Evolutionary conservation across 139 green algal genomes (phyloP).

Genomic region (Closterium sp.): DNA sequence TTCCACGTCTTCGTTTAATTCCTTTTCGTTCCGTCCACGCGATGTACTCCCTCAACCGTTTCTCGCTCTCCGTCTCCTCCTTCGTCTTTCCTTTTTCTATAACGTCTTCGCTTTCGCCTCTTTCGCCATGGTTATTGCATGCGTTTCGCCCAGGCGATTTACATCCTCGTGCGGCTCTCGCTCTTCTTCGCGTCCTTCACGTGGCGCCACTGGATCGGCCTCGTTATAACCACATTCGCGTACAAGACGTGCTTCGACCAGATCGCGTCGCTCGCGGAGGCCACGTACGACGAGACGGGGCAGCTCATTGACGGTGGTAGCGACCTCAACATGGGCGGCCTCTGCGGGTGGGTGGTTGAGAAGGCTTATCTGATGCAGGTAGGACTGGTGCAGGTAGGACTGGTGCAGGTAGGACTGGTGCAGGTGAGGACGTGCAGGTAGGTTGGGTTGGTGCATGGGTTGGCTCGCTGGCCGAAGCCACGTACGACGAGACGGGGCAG

Average conservation of each 20-base stretch:
- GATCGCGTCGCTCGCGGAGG: constrained; percentile 28
- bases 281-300: constrained; percentile 45
- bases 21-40: no score
- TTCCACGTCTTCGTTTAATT: no score
- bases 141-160: background rate
- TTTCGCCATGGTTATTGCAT: no score
- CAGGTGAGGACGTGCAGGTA: no score
- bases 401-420: no score
- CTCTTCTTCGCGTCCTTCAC: constrained; percentile 27
- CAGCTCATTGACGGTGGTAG: constrained; percentile 43
- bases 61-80: no score
- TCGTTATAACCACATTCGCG: constrained; percentile 42
- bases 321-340: constrained; percentile 42
- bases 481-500: constrained; percentile 47
- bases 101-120: no score
- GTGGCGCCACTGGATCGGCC: constrained; percentile 46
- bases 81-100: no score
- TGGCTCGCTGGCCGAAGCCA: constrained; percentile 36
- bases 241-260: constrained; percentile 37
- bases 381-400: background rate
- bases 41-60: no score
- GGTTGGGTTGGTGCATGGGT: no score
- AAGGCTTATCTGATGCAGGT: background rate
- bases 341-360: constrained; percentile 24
- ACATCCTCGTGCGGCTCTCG: constrained; percentile 21